Evolutionary conservation across 768 basidiomycete genomes (phyloP), one percentile per base, ranked within the genome.

Genomic region (Phaffia australis): DNA sequence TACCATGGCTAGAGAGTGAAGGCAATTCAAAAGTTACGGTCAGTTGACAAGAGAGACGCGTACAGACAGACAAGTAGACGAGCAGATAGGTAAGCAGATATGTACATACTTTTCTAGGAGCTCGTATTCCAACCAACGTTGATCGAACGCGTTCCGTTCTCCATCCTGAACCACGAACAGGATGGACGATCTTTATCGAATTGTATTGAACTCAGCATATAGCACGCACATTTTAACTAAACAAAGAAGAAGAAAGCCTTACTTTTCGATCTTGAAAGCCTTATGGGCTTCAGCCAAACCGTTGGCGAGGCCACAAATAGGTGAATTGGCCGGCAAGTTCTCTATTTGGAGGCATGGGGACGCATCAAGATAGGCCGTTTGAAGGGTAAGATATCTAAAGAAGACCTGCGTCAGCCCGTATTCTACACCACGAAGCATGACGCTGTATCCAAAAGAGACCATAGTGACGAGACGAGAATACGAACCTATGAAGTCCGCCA

Each of bases 101-200:
- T 21, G 30, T 23, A 77, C 81, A 57, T 73, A 91, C 91, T 77
- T 82, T 72, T 90, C 84, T 0, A 89, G 75, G 0, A 99, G 79
- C 69, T 89, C 85, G 69, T 89, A 95, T 76, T 98, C 90, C 27
- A 98, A 77, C 79, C 82, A 83, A 18, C 86, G 81, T 75, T 99
- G 94, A 75, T 98, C 94, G 74, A 97, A 98, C 5, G 94, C 83
- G 76, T 99, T 99, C 48, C 93, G 81, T 75, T 98, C 94, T 51
- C 83, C 82, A 4, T 84, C 81, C 72, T 93, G 92, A 0, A 89
- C 84, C n/a, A 97, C 89, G 72, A 98, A 89, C 16, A 98, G 79
- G 30, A 98, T 63, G 3, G 60, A 35, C n/a, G 59, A 48, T 15
- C 66, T 67, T 49, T 16, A 48, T 5, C 29, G 4, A 27, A 4